phyloP scores from a whole-genome alignment of 345 rosid genomes.

The Syzygium grande region DNA sequence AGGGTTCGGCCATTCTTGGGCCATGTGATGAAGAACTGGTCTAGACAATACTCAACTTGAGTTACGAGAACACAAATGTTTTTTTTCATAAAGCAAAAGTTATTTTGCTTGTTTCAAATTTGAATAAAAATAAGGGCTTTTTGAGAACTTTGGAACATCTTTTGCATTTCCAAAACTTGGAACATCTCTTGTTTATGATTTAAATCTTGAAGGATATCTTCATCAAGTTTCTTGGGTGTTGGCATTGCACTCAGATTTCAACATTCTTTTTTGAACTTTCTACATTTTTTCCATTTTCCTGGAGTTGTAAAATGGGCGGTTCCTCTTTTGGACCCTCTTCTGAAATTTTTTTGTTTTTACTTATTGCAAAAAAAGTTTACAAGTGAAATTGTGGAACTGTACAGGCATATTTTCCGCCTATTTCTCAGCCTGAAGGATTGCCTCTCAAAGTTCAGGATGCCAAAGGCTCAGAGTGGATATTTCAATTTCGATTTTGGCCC shows the following conservation, averaged over 20 bases:
- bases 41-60: not conserved
- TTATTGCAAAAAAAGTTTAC: not conserved
- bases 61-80: not conserved
- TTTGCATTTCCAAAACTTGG: not conserved
- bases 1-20: not conserved
- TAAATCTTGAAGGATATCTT: not conserved
- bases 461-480: slow-evolving; percentile 91
- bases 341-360: not conserved
- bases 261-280: not conserved
- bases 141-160: not conserved
- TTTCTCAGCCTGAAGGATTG: slow-evolving; percentile 80
- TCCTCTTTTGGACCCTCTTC: not conserved
- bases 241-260: not conserved
- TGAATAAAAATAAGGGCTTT: not conserved
- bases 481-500: slow-evolving; percentile 96
- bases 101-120: not conserved
- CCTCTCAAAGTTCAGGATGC: slow-evolving; percentile 92
- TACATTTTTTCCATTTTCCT: not conserved
- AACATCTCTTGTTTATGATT: not conserved
- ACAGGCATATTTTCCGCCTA: slow-evolving; percentile 86
- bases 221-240: not conserved
- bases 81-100: not conserved
- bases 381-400: not conserved
- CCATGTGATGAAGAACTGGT: not conserved
- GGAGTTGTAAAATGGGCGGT: not conserved